Base-by-base conservation (phyloP, 768 basidiomycete species). In the Candolleomyces eurysporus region DNA sequence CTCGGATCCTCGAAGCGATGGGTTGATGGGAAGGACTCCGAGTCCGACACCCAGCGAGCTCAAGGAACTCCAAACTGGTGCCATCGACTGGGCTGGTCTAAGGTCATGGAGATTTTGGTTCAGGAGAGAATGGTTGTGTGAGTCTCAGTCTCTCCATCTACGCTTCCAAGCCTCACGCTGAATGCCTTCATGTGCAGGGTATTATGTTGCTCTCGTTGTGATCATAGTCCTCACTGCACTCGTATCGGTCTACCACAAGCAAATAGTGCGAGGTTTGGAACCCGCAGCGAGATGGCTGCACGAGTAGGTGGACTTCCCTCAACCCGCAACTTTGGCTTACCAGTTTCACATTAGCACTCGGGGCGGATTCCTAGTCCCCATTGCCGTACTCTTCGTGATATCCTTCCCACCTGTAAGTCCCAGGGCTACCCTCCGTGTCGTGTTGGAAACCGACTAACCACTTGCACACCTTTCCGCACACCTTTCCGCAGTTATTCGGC, bases 351-450 rank as follows among this genome's bases (percentile, higher is more conserved):
- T 26, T 16, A 89, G 87, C 3, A 61, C 87, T 13, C 70, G 75
- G 30, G 78, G 74, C 58, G 92, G 91, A 36, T 93, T 86, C 86
- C 69, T 87, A 4, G 89, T 94, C 31, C 92, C 93, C 1, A 91
- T 95, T 57, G 91, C 73, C 48, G 78, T 94, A 57, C 78, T 94
- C 40, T 93, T 94, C 69, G 80, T 95, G 63, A 83, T 95, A 31
- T 93, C 92, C 0, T 94, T 95, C 70, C 93, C 93, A 60, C 93
- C 93, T 0, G 86, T 89, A 65, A 58, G 80, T 59, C 39, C 26
- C 53, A 31, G 48, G 48, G 31, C 60, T 14, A 30, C 39, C 3
- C 4, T 48, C 32, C 46, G 22, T 61, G 32, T 9, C 46, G 36
- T 7, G 36, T 11, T 8, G 36, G 36, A 11, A 36, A 36, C 36